Conservation (phyloP, 495 filamentous ascomycete species). For the Oleoguttula mirabilis region DNA sequence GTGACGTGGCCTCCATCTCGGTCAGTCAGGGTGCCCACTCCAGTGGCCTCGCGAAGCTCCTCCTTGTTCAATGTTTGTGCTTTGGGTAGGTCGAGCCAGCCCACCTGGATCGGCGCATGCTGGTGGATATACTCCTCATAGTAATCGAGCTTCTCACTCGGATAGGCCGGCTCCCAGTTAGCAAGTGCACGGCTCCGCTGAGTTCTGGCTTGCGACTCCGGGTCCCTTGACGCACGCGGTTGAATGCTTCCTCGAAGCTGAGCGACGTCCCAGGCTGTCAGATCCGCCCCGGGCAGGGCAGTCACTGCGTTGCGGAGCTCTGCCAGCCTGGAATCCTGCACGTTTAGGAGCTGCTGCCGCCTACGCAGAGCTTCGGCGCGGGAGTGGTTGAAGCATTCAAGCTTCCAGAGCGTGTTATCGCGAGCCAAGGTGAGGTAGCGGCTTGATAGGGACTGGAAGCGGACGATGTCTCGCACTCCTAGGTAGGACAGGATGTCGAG, state of each 20-base stretch:
- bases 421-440: constrained; percentile 55
- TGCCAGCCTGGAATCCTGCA: constrained; percentile 21
- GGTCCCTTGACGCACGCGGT: constrained; percentile 13
- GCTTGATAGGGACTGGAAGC: constrained; percentile 58
- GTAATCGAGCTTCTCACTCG: constrained; percentile 58
- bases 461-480: constrained; percentile 53
- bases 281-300: constrained; percentile 18
- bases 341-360: constrained; percentile 32
- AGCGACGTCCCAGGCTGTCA: constrained; percentile 11
- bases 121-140: constrained; percentile 82
- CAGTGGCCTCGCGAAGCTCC: constrained; percentile 40
- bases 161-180: constrained; percentile 73
- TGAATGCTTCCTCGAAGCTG: constrained; percentile 13
- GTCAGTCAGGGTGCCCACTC: constrained; percentile 52
- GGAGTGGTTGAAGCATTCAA: constrained; percentile 61
- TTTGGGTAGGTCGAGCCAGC: constrained; percentile 58
- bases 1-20: constrained; percentile 36
- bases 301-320: constrained; percentile 27
- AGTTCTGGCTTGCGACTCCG: constrained; percentile 26
- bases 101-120: constrained; percentile 57
- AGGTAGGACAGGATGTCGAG: constrained; percentile 69
- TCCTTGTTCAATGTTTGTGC: constrained; percentile 27
- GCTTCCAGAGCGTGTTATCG: constrained; percentile 65
- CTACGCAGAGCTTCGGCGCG: constrained; percentile 39
- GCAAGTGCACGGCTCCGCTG: constrained; percentile 46